These are phyloP conservation scores for Pythium rishiriense DNA, from an alignment of 352 stramenopile genomes.

Conservation along the genomic window DNA sequence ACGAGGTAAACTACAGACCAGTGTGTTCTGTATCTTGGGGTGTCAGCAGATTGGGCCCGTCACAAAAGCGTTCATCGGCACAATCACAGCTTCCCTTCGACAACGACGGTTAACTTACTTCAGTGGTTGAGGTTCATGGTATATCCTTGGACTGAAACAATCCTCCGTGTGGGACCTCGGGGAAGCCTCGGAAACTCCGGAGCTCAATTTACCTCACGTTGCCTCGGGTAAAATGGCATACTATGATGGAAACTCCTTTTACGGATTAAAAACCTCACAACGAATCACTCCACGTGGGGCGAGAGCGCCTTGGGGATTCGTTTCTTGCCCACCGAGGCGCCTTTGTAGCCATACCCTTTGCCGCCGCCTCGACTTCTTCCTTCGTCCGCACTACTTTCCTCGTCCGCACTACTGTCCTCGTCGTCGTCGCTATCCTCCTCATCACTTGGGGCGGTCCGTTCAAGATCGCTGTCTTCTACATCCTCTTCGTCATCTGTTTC, in stretches of 20 bases:
- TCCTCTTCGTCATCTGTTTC: constrained; percentile 12
- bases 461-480: constrained; percentile 17
- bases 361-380: not conserved
- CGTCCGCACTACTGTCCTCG: not conserved
- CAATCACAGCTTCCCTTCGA: constrained; percentile 69
- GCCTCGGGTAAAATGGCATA: no score
- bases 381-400: not conserved
- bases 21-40: constrained; percentile 81
- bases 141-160: not conserved
- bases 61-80: constrained; percentile 71
- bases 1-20: constrained; percentile 31
- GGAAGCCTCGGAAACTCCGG: not conserved
- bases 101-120: constrained; percentile 58
- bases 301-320: not conserved
- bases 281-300: constrained; percentile 3
- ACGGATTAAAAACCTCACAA: not conserved
- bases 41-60: constrained; percentile 76
- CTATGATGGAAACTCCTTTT: no score
- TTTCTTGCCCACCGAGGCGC: not conserved
- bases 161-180: constrained; percentile 15
- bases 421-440: constrained; percentile 19
- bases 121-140: not conserved
- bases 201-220: not conserved
- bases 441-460: constrained; percentile 15
- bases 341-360: not conserved